Evolutionary conservation across 2,329 filamentous ascomycete genomes (phyloP), one percentile per base, ranked within the genome.

Genomic region (Coniochaeta sp.): DNA sequence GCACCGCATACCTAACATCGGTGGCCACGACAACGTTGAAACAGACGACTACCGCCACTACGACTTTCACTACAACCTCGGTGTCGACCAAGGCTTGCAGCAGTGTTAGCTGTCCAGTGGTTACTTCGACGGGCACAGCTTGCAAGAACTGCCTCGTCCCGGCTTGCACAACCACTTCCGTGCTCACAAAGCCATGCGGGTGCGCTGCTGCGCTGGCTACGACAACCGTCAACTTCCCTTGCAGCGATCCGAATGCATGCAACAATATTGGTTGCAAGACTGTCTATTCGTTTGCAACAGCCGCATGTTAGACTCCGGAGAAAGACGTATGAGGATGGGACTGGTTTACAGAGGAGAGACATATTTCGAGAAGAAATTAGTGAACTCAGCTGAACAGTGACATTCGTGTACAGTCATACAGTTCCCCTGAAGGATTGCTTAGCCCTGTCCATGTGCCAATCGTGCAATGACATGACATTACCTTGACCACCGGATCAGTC

Each of bases 181-280:
- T 53, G 1, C 52, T 61, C 5, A 58, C 57, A 1, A 49, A 52
- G 40, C 56, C 59, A 0, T 57, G 55, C 45, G 58, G 57, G 6
- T 62, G 60, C 48, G 14, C 45, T 22, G 46, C 50, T 16, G 40
- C 56, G 6, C 51, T 63, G 51, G 55, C 61, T 16, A 62, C 61
- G 4, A 52, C 54, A 2, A 58, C 56, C 1, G 55, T 61, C 14
- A 57, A 57, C 31, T 61, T 64, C 30, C 57, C 59, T 2, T 64
- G 61, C 53, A 52, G 49, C 51, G 45, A 55, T 26, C 45, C 53
- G 7, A 55, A 60, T 9, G 32, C 52, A 24, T 63, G 61, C 56
- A 55, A 58, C 51, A 55, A 55, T n/a, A 64, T 64, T 45, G 61
- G 61, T 14, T 64, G 61, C 56, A 61, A 55, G 33, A 64, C 61